A percentile compares a stretch with the other conserved stretches of the same genome.
Evolutionary conservation across 176 grass and related monocot genomes (phyloP).

Genomic region (Zizania latifolia): DNA sequence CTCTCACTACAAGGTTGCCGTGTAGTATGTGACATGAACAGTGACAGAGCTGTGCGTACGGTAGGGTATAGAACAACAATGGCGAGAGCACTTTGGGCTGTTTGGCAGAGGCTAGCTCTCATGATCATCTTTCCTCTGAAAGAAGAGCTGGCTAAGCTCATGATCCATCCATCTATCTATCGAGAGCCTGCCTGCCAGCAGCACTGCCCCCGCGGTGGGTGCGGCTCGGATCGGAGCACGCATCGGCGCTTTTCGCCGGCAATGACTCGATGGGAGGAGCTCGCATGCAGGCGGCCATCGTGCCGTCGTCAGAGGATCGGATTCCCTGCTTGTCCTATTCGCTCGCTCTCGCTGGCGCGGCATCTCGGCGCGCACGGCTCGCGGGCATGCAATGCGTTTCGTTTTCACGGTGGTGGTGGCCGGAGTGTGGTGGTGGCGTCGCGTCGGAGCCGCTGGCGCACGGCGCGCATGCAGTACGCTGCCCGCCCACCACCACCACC

Average conservation of each 20-base stretch:
- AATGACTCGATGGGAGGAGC: background rate
- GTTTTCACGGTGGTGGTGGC: too few relatives aligned
- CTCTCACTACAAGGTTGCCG: too few relatives aligned
- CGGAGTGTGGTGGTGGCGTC: too few relatives aligned
- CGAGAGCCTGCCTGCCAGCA: too few relatives aligned
- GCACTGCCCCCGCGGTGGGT: too few relatives aligned
- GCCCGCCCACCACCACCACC: conserved; percentile 21
- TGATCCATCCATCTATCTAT: background rate
- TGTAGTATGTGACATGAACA: too few relatives aligned
- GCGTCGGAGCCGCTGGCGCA: background rate
- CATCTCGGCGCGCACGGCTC: too few relatives aligned
- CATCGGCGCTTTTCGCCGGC: background rate
- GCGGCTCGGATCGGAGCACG: background rate
- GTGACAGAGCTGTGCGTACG: background rate
- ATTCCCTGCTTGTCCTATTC: conserved; percentile 27
- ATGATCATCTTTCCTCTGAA: background rate
- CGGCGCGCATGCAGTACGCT: background rate
- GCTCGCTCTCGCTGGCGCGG: background rate
- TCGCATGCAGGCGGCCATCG: too few relatives aligned
- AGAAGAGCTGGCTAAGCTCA: background rate
- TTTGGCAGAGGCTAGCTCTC: too few relatives aligned
- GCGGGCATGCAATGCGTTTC: too few relatives aligned
- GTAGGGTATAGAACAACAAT: background rate
- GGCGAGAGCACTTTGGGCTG: background rate
- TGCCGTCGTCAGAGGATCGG: conserved; percentile 21